A percentile compares a stretch with the other conserved stretches of the same genome.
Conservation (phyloP, 148 eudicot species). For the Mesembryanthemum crystallinum region DNA sequence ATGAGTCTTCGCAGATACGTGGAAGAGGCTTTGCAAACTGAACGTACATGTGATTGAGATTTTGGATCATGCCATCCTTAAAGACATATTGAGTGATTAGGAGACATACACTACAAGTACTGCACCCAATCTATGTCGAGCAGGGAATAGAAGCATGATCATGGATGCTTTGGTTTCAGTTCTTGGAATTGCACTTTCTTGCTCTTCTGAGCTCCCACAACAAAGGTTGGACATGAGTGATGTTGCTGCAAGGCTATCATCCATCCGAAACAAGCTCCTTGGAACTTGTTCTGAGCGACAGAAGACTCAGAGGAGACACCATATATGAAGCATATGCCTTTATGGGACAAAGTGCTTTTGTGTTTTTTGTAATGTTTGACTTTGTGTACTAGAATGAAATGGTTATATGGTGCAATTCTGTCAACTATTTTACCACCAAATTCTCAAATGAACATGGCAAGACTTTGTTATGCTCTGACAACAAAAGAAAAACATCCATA, state of each 20-base stretch:
- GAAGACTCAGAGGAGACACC: no score
- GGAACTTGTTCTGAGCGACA: background rate
- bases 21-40: constrained; percentile 11
- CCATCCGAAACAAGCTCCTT: constrained; percentile 11
- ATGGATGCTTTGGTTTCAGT: constrained; percentile 7
- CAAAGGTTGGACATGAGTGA: constrained; percentile 11
- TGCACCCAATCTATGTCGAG: background rate
- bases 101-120: background rate
- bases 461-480: no score
- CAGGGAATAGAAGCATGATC: background rate
- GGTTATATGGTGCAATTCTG: no score
- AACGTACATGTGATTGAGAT: constrained; percentile 18
- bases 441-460: no score
- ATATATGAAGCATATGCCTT: no score
- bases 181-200: constrained; percentile 11
- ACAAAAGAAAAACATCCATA: no score
- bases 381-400: no score
- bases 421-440: no score
- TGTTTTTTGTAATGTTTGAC: no score
- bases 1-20: constrained; percentile 17
- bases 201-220: constrained; percentile 15
- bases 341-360: no score
- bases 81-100: background rate
- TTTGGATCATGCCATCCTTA: constrained; percentile 10
- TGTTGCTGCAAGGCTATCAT: constrained; percentile 11